A percentile compares a stretch with the other conserved stretches of the same genome.
phyloP scores from a whole-genome alignment of 164 flowering plant species.

The Vitis rotundifolia region DNA sequence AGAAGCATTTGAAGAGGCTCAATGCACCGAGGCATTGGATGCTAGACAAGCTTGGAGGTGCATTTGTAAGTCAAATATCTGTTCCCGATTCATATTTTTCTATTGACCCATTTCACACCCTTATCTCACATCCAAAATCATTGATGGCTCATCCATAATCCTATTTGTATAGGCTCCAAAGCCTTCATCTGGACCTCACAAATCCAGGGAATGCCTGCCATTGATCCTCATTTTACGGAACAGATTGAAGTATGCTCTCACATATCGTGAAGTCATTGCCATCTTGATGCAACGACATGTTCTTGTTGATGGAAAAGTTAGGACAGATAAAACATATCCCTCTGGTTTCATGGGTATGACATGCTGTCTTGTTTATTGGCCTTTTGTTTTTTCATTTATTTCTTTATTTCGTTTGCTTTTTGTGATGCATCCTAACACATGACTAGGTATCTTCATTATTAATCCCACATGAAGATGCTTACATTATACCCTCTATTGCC shows the following conservation, averaged over 20 bases:
- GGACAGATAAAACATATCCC: constrained; percentile 36
- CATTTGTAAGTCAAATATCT: constrained; percentile 27
- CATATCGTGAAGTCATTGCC: constrained; percentile 29
- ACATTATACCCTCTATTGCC: neutral
- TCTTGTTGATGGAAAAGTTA: constrained; percentile 36
- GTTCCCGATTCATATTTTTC: neutral
- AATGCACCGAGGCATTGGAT: constrained; percentile 46
- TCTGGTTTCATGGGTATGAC: constrained; percentile 36
- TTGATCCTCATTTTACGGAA: constrained; percentile 28
- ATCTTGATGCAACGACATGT: constrained; percentile 37
- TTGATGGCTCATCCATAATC: neutral
- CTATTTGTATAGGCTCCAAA: constrained; percentile 30
- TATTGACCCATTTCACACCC: neutral
- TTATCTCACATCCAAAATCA: neutral
- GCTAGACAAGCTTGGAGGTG: constrained; percentile 45
- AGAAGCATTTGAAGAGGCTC: constrained; percentile 49
- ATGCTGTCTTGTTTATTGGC: neutral
- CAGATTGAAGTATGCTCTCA: constrained; percentile 34
- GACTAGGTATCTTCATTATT: no score
- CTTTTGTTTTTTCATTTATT: neutral
- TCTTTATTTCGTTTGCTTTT: neutral
- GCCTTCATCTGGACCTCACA: constrained; percentile 38
- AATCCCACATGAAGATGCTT: neutral
- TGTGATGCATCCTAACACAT: neutral
- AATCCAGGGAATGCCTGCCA: constrained; percentile 35